Conservation (phyloP, 2,329 filamentous ascomycete genomes). For the Lachnellula subtilissima region DNA sequence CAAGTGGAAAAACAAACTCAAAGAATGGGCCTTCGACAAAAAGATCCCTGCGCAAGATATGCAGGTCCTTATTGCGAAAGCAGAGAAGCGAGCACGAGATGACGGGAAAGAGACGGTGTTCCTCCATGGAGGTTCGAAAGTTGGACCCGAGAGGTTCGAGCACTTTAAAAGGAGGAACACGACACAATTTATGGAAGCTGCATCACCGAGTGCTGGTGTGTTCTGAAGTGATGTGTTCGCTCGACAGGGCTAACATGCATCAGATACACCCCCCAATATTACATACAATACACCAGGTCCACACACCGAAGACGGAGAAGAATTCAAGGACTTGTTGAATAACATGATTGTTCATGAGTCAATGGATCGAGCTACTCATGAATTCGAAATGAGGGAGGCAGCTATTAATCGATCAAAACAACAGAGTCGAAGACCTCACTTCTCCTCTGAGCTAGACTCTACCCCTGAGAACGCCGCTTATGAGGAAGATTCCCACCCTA, state of each 20-base stretch:
- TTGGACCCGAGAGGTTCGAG: background rate
- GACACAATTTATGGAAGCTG: background rate
- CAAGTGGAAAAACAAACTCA: constrained; percentile 9
- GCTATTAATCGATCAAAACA: too few relatives aligned
- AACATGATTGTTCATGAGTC: too few relatives aligned
- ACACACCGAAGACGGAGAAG: background rate
- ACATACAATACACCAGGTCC: background rate
- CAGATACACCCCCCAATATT: background rate
- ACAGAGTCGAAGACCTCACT: too few relatives aligned
- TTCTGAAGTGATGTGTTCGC: background rate
- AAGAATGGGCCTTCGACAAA: constrained; percentile 12
- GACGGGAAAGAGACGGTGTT: constrained; percentile 4
- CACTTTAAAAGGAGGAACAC: constrained; percentile 8
- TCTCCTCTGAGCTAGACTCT: too few relatives aligned
- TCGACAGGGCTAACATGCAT: background rate
- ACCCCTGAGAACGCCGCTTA: too few relatives aligned
- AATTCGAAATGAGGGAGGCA: too few relatives aligned
- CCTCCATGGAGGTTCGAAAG: background rate
- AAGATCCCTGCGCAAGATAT: constrained; percentile 7
- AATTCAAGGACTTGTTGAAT: background rate
- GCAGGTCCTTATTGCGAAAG: constrained; percentile 4
- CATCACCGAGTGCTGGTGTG: background rate
- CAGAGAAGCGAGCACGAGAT: constrained; percentile 5
- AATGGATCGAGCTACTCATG: too few relatives aligned
- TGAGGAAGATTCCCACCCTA: too few relatives aligned